phyloP scores from a whole-genome alignment of 352 stramenopile species.

The Phytophthora sojae region DNA sequence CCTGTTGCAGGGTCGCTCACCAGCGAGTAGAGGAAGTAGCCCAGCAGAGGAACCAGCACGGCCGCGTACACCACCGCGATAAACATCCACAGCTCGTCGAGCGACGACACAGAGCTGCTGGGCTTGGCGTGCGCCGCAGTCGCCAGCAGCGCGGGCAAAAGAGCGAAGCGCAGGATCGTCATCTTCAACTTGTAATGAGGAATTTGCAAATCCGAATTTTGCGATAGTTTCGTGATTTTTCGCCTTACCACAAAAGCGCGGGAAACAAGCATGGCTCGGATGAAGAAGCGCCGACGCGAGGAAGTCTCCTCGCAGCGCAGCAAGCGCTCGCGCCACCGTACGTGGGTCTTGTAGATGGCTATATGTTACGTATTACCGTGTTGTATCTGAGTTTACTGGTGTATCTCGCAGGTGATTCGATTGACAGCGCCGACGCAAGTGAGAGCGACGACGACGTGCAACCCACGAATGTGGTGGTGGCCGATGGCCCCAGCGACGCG shows the following conservation, averaged over 20 bases:
- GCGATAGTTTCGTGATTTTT: not conserved
- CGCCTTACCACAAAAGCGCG: constrained; percentile 20
- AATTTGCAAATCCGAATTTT: constrained; percentile 1
- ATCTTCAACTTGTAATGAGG: constrained; percentile 16
- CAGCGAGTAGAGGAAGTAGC: constrained; percentile 29
- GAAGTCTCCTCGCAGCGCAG: constrained; percentile 25
- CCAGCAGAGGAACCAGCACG: constrained; percentile 27
- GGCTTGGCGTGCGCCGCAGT: constrained; percentile 18
- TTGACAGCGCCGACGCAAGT: constrained; percentile 41
- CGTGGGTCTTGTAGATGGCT: not conserved
- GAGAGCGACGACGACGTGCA: constrained; percentile 43
- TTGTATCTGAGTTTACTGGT: not conserved
- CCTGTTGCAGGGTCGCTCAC: constrained; percentile 21
- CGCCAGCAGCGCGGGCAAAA: constrained; percentile 12
- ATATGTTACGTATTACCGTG: not conserved
- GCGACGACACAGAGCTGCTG: constrained; percentile 27
- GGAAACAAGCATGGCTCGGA: constrained; percentile 18
- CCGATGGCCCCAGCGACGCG: constrained; percentile 26
- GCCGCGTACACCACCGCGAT: constrained; percentile 32
- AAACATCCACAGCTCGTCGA: constrained; percentile 35
- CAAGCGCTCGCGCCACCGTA: constrained; percentile 52
- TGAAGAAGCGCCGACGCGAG: constrained; percentile 49
- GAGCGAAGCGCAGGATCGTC: not conserved
- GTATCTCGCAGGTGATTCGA: constrained; percentile 31
- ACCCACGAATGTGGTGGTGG: constrained; percentile 38